phyloP scores from a whole-genome alignment of 371 early-diverging fungal genomes.

The Rhizopus stolonifer region DNA sequence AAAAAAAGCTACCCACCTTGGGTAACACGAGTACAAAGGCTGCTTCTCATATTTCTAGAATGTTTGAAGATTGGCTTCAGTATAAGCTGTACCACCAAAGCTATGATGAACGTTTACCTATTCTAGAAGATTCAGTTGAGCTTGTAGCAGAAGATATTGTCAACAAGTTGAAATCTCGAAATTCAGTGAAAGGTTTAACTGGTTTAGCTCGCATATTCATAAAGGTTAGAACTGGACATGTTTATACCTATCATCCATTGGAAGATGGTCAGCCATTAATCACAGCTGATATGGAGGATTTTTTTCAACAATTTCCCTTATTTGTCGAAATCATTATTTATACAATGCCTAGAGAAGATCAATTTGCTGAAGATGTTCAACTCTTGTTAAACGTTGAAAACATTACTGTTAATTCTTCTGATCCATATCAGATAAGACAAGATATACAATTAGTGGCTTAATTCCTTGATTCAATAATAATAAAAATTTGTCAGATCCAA shows the following conservation, averaged over 20 bases:
- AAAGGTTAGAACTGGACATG: conserved; percentile 32
- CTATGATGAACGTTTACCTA: conserved; percentile 26
- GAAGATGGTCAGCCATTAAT: conserved; percentile 36
- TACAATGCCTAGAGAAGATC: conserved; percentile 22
- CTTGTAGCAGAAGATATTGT: conserved; percentile 31
- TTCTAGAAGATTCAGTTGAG: conserved; percentile 39
- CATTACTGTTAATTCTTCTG: conserved; percentile 24
- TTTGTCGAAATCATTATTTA: conserved; percentile 36
- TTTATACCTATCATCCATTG: conserved; percentile 30
- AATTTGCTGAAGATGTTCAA: conserved; percentile 19
- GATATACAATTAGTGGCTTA: conserved; percentile 17
- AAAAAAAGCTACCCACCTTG: conserved; percentile 31
- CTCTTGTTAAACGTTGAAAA: conserved; percentile 32
- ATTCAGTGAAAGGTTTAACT: conserved; percentile 16
- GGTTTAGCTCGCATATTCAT: conserved; percentile 27
- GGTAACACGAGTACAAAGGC: conserved; percentile 36
- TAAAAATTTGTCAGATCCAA: too few species aligned
- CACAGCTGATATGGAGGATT: conserved; percentile 36
- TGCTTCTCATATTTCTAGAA: conserved; percentile 33
- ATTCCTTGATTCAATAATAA: too few species aligned
- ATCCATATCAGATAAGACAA: conserved; percentile 31
- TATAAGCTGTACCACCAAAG: conserved; percentile 27
- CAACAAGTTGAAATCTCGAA: conserved; percentile 28
- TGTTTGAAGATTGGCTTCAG: conserved; percentile 42
- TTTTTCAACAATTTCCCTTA: conserved; percentile 39